phyloP scores from a whole-genome alignment of 495 filamentous ascomycete genomes.

The Melanomma pulvis-pyrius region DNA sequence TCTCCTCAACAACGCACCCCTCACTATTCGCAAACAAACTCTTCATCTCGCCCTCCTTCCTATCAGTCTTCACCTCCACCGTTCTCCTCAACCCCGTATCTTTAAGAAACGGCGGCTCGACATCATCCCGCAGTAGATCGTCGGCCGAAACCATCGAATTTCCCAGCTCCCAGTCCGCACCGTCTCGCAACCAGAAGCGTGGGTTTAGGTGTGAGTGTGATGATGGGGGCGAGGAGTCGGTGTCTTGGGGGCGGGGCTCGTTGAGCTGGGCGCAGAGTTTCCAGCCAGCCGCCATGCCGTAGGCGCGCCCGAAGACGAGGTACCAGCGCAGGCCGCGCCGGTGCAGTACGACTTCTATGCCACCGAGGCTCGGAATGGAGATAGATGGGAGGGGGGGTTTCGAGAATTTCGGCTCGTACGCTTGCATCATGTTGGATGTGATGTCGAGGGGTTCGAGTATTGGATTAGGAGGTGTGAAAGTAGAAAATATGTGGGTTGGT shows the following conservation, averaged over 20 bases:
- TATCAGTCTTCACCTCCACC: background rate
- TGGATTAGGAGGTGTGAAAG: background rate
- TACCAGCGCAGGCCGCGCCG: constrained; percentile 1
- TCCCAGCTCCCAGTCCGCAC: background rate
- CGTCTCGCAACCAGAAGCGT: constrained; percentile 10
- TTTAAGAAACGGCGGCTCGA: background rate
- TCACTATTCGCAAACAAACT: background rate
- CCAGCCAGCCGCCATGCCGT: constrained; percentile 8
- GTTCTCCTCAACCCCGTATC: constrained; percentile 8
- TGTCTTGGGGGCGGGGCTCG: background rate
- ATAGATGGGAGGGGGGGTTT: background rate
- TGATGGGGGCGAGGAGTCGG: background rate
- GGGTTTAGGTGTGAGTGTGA: constrained; percentile 12
- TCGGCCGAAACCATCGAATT: background rate
- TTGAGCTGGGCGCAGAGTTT: constrained; percentile 6
- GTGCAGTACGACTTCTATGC: background rate
- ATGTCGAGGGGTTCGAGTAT: background rate
- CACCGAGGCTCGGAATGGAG: background rate
- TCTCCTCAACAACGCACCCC: constrained; percentile 5
- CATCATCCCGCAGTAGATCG: background rate
- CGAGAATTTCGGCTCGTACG: background rate
- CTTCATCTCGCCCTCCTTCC: background rate
- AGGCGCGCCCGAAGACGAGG: constrained; percentile 8
- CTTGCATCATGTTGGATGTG: background rate
- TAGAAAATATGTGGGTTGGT: too few relatives aligned